These are phyloP conservation scores for Chenopodium quinoa DNA, from an alignment of 148 eudicot species.

Conservation along the genomic window DNA sequence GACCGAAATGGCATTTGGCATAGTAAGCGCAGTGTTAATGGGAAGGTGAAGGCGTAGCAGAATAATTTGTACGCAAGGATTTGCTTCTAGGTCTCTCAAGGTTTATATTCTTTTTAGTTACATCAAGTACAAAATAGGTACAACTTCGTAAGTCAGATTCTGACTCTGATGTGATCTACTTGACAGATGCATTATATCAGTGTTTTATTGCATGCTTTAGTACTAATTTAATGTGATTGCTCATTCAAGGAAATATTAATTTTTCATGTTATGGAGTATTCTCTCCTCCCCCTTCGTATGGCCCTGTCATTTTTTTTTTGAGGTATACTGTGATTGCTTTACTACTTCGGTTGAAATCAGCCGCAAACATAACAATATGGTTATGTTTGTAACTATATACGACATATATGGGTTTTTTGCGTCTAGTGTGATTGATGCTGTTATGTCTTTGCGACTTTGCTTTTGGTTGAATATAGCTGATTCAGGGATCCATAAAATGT, in stretches of 20 bases:
- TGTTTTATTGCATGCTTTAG: slow-evolving; percentile 23
- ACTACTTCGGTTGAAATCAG: neutral
- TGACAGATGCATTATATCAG: neutral
- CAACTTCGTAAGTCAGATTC: slow-evolving; percentile 18
- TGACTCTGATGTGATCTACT: slow-evolving; percentile 2
- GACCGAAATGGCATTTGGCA: slow-evolving; percentile 64
- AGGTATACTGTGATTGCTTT: slow-evolving; percentile 9
- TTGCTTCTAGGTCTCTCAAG: slow-evolving; percentile 13
- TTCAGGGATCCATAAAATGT: neutral
- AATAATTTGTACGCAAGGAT: neutral
- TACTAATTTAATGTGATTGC: slow-evolving; percentile 4
- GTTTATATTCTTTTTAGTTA: slow-evolving; percentile 13
- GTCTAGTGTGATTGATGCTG: neutral
- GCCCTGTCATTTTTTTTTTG: neutral
- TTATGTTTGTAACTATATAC: too few relatives aligned
- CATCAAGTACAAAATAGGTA: slow-evolving; percentile 16
- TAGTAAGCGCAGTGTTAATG: slow-evolving; percentile 59
- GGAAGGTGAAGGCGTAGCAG: slow-evolving; percentile 69
- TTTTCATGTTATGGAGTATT: neutral
- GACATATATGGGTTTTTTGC: neutral
- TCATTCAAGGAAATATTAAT: neutral
- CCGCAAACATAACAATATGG: too few relatives aligned
- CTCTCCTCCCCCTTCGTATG: neutral
- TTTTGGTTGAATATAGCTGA: neutral
- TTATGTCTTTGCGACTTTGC: neutral